Base-by-base conservation (phyloP, 2,329 filamentous ascomycete genomes). In the Neopestalotiopsis rosae region DNA sequence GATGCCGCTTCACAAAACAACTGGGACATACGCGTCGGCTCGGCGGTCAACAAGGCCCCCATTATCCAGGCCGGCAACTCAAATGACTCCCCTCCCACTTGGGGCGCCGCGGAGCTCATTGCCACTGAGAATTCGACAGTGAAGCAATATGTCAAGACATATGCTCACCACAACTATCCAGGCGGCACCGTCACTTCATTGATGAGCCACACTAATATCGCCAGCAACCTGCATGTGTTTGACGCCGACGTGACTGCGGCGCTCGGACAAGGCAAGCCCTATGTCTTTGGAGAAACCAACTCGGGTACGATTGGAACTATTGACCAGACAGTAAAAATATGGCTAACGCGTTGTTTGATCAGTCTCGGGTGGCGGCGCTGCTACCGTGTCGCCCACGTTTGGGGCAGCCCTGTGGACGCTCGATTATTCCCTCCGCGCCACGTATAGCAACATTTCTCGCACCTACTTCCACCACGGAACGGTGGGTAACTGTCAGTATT, bases 391-490 rank as follows among this genome's bases (percentile, higher is more conserved):
- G 0, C 83, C 83, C 0, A 85, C 83, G 0, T 86, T 84, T 68
- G 85, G 85, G 12, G 84, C 84, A 3, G 84, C 79, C 1, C 79
- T 87, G 4, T 87, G 85, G 85, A 84, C 84, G n/a, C 78, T 86
- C 71, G 84, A 87, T 76, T 85, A 84, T 74, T 72, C 77, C 72
- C 71, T 82, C 3, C 78, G 78, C 5, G 78, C 79, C 0, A 74
- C 78, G 17, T 76, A 76, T 45, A 78, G 74, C 73, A 80, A 80
- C 70, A 79, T 83, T 45, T 79, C 79, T 14, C 76, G 79, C n/a
- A 76, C 76, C 0, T 87, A 86, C 71, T 88, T 87, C 78, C 86
- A 88, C 72, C 83, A 85, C 13, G 82, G 85, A 14, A 88, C 86
- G 0, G 81, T 88, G 9, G 85, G 84, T 3, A 84, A 86, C 72